Base-by-base conservation (phyloP, 2,329 filamentous ascomycete genomes). In the Hymenoscyphus repandus region DNA sequence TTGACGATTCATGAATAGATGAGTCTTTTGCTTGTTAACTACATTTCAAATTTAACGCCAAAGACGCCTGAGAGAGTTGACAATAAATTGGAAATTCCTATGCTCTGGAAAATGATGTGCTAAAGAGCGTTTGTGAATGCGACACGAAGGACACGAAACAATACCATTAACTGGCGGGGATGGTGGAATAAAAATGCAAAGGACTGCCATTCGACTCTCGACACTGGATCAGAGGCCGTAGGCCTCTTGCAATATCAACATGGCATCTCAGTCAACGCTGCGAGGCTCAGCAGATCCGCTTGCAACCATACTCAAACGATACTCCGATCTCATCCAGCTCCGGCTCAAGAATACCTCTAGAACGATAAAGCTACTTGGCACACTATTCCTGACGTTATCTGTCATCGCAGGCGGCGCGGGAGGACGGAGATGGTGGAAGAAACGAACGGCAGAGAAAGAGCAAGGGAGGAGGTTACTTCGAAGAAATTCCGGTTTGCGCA, bases 201-300 rank as follows among this genome's bases (percentile, higher is more conserved):
- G 36, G 27, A 38, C 27, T 15, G 27, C 44, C 13, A 34, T 15
- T 17, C 30, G 12, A n/a, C 30, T 17, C 10, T 34, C 9, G 17
- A 5, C n/a, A 6, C 7, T n/a, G n/a, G 42, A n/a, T 27, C 20
- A 34, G 31, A 45, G 27, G 13, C 27, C 7, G 17, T 38, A 27
- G 12, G 9, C 17, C 12, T 11, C 44, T 22, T 27, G 9, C 20
- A 6, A 30, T 34, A 10, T 17, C 31, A 59, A 13, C 36, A 96
- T 96, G 92, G 88, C 90, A 56, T 86, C 78, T 57, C 91, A 95
- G 73, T 96, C 92, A 50, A 96, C 87, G 5, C 77, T 96, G 61
- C 82, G 83, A 59, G 74, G 76, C 60, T 78, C 81, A 60, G 79
- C 87, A 68, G 83, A 86, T 69, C 79, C 85, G 63, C 73, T 90